phyloP scores from a whole-genome alignment of 2,329 filamentous ascomycete genomes.

The Fusarium oxysporum region DNA sequence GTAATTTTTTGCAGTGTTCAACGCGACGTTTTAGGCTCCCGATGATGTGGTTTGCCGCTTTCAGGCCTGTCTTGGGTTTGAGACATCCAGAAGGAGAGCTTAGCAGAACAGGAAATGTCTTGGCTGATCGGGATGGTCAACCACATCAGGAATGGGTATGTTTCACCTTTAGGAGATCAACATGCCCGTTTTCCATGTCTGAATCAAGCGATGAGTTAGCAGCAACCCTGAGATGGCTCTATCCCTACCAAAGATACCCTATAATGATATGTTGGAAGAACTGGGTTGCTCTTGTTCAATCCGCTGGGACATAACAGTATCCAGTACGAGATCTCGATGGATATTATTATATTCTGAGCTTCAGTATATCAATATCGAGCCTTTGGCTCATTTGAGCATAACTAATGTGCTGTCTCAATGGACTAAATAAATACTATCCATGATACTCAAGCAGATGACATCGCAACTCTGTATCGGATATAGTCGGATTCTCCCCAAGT shows the following conservation, averaged over 20 bases:
- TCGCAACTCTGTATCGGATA: not conserved
- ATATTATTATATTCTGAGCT: not conserved
- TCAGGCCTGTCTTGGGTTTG: not conserved
- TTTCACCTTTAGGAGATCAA: constrained; percentile 4
- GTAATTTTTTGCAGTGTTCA: not conserved
- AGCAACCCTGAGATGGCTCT: not conserved
- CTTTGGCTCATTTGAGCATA: not conserved
- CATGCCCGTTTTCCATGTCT: not conserved
- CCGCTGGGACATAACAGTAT: too few species aligned
- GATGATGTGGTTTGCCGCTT: not conserved
- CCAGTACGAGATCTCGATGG: not conserved
- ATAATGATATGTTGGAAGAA: not conserved
- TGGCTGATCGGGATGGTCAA: too few species aligned
- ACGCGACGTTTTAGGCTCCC: not conserved
- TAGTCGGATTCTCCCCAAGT: not conserved
- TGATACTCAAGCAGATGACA: not conserved
- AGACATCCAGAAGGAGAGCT: constrained; percentile 6
- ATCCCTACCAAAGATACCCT: not conserved
- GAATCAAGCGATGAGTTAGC: not conserved
- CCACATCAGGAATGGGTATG: constrained; percentile 5
- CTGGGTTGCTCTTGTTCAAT: not conserved
- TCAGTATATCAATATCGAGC: not conserved
- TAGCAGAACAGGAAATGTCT: not conserved
- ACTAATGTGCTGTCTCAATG: not conserved
- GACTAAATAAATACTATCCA: not conserved